phyloP scores from a whole-genome alignment of 768 basidiomycete genomes.

The Mycena polygramma region DNA sequence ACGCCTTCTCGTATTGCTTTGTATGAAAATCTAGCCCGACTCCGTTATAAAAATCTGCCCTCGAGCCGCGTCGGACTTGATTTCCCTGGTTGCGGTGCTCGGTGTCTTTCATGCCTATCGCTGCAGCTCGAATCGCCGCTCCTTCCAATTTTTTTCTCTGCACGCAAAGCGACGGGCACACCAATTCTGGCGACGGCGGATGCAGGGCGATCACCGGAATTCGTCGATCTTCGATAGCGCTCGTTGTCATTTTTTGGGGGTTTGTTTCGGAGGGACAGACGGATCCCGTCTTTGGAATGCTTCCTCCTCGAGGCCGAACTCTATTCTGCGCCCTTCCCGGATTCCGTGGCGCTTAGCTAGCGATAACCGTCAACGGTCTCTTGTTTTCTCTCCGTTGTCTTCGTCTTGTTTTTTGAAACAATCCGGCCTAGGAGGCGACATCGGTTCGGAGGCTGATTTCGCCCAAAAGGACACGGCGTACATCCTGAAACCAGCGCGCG shows the following conservation, averaged over 20 bases:
- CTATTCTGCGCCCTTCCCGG: not conserved
- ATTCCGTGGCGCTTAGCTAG: not conserved
- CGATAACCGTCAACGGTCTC: not conserved
- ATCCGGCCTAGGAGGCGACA: no score
- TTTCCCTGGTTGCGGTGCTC: slow-evolving; percentile 51
- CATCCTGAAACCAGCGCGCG: no score
- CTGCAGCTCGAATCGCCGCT: no score
- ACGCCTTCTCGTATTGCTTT: not conserved
- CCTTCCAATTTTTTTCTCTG: no score
- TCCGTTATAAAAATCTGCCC: no score
- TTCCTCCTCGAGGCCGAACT: not conserved
- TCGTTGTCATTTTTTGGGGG: not conserved
- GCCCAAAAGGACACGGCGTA: no score
- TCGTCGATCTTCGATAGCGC: slow-evolving; percentile 24
- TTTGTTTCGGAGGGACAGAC: not conserved
- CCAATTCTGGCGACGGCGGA: no score
- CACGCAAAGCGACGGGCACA: no score
- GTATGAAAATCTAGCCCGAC: not conserved
- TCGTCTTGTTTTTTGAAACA: no score
- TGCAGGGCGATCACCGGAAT: no score
- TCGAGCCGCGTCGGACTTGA: slow-evolving; percentile 47
- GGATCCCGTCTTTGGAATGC: not conserved
- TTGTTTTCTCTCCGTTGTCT: no score
- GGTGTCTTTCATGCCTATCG: slow-evolving; percentile 40
- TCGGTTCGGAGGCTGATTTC: no score